Base-by-base conservation (phyloP, 2,329 filamentous ascomycete genomes). In the Aureobasidium musti region DNA sequence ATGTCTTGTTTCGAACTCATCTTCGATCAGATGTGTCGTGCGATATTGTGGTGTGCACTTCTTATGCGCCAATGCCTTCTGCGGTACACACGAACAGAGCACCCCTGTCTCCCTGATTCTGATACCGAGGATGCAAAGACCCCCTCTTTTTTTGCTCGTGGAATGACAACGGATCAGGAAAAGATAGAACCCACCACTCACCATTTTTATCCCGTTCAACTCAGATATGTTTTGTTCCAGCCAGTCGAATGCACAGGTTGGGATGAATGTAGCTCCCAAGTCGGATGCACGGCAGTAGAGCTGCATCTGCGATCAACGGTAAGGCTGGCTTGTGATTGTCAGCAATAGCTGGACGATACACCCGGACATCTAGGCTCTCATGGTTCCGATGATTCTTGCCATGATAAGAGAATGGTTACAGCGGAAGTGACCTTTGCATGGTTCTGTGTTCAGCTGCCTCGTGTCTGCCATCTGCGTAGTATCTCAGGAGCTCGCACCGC, bases 311-410 rank as follows among this genome's bases (percentile, higher is more conserved):
- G 56, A 59, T 59, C 56, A 13, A 28, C 26, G 28, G 28, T 33
- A 59, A 59, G 56, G 39, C 56, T 59, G 56, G 56, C 41, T 59
- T 59, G 56, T 59, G 56, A 59, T 59, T 45, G 56, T 59, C 56
- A 43, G 41, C 41, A 33, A 26, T 19, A 52, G 49, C 49, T 52
- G 53, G 19, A 57, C 23, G 37, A 57, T 21, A 30, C 53, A 43
- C 10, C 23, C 53, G 35, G 26, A 28, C 7, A 10, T 17, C 26
- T n/a, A 26, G 17, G 13, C 23, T 41, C 21, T 28, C 21, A 17
- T 13, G 17, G 53, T 57, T 19, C 35, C 21, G 53, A 43, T 35
- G 33, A 56, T 59, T 30, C 10, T 4, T 59, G n/a, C 26, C 37
- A n/a, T 45, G 21, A 30, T 43, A 17, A 45, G 39, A 33, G 54